These are phyloP conservation scores for Suillus paluster DNA, from an alignment of 768 basidiomycete species.

Conservation along the genomic window DNA sequence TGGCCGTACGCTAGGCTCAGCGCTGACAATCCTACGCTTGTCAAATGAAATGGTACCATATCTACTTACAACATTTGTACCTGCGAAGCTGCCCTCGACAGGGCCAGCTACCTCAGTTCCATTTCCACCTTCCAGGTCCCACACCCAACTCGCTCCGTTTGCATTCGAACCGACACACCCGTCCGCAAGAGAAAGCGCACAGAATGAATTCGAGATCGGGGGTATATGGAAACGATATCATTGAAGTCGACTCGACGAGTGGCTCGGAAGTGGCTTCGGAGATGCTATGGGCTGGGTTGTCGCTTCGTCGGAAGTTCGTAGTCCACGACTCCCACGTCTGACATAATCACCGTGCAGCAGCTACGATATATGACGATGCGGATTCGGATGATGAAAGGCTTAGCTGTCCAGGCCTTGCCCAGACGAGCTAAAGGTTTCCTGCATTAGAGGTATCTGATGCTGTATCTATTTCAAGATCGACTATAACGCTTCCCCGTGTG, in stretches of 20 bases:
- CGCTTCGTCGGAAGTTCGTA: no score
- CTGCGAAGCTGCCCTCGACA: slow-evolving; percentile 41
- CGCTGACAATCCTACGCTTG: slow-evolving; percentile 70
- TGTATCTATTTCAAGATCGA: not conserved
- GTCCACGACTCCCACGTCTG: no score
- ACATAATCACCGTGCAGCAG: no score
- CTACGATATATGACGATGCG: no score
- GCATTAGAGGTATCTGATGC: no score
- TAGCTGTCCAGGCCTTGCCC: not conserved
- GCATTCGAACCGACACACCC: slow-evolving; percentile 78
- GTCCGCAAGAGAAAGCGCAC: slow-evolving; percentile 74
- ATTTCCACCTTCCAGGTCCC: slow-evolving; percentile 73
- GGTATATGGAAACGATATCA: no score
- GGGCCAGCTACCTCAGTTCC: slow-evolving; percentile 39
- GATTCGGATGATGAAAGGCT: no score
- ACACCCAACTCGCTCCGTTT: slow-evolving; percentile 82
- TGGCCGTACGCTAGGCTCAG: slow-evolving; percentile 31
- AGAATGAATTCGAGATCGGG: no score
- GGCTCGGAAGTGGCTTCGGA: no score
- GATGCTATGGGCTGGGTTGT: no score
- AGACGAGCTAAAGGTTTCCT: not conserved
- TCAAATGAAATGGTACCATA: slow-evolving; percentile 67
- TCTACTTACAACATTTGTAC: slow-evolving; percentile 18
- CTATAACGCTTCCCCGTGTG: no score
- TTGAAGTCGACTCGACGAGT: no score